A percentile compares a stretch with the other conserved stretches of the same genome.
Evolutionary conservation across 257 asterid genomes (phyloP).

Genomic region (Nicotiana tomentosiformis): DNA sequence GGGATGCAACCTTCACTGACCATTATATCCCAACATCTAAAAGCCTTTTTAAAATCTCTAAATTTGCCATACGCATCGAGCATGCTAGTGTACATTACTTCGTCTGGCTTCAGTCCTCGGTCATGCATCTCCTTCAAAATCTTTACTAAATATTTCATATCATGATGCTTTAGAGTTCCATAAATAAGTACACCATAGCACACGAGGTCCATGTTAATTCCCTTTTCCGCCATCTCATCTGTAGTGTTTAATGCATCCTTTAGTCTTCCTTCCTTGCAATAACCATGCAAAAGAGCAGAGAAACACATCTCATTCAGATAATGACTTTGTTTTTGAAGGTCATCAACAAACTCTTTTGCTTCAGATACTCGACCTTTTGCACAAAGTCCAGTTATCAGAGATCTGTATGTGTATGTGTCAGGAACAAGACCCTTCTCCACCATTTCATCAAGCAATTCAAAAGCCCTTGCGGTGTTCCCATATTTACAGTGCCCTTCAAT

Average conservation of each 20-base stretch:
- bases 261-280: slow-evolving; percentile 57
- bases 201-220: slow-evolving; percentile 55
- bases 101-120: slow-evolving; percentile 60
- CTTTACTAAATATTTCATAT: slow-evolving; percentile 28
- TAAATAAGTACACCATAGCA: slow-evolving; percentile 63
- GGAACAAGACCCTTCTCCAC: slow-evolving; percentile 55
- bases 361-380: slow-evolving; percentile 49
- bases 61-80: slow-evolving; percentile 61
- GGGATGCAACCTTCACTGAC: slow-evolving; percentile 54
- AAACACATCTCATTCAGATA: slow-evolving; percentile 70
- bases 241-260: slow-evolving; percentile 50
- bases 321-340: slow-evolving; percentile 37
- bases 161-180: slow-evolving; percentile 42
- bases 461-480: slow-evolving; percentile 52
- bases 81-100: slow-evolving; percentile 55
- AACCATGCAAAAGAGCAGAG: slow-evolving; percentile 71
- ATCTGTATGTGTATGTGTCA: slow-evolving; percentile 74
- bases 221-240: slow-evolving; percentile 55
- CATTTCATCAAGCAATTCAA: slow-evolving; percentile 74
- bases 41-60: slow-evolving; percentile 57
- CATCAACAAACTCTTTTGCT: slow-evolving; percentile 59
- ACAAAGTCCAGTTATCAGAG: slow-evolving; percentile 71
- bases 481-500: slow-evolving; percentile 68
- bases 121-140: slow-evolving; percentile 53
- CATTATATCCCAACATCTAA: slow-evolving; percentile 75